Base-by-base conservation (phyloP, 495 filamentous ascomycete species). In the Podospora pseudocomata region DNA sequence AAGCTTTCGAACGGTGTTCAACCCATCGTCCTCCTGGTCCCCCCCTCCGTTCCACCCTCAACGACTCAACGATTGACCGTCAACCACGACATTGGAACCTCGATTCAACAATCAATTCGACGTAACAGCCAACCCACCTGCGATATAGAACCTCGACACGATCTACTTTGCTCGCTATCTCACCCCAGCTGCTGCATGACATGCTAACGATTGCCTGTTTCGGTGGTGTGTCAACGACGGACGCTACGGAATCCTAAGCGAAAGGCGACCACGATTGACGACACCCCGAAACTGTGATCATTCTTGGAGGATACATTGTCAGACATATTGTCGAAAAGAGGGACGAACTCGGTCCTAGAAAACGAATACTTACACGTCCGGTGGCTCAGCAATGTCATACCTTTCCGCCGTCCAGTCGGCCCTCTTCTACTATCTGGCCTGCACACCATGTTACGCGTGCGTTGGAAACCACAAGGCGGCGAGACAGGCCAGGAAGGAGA, bases 401-500 rank as follows among this genome's bases (percentile, higher is more conserved):
- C 75, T 76, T 53, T 78, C 80, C 34, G 86, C 84, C 63, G 72
- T 87, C 13, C 93, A 95, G 80, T 96, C 92, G 18, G 92, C 91
- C 67, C 80, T 94, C 75, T 96, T 96, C 80, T 96, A 94, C 83
- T 87, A 94, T 71, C 84, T 88, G 66, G 90, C 91, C 62, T 96
- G 92, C 78, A 88, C 91, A 34, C 92, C 92, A 73, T 97, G 92
- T 79, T 81, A 86, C 64, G 85, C 88, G 65, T 80, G 87, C 67
- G 79, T 80, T 28, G 82, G 90, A 65, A 87, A 85, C 60, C 85
- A 88, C 55, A 89, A 88, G 76, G 82, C 88, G 64, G 87, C 85
- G 75, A 85, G 89, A 72, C 85, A 91, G 70, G 89, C 89, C 60
- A 86, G 85, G 67, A 77, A 72, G 54, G 84, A 86, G 60, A 81